These are phyloP conservation scores for Arabidopsis arenosa DNA, from an alignment of 345 rosid genomes.

Conservation along the genomic window DNA sequence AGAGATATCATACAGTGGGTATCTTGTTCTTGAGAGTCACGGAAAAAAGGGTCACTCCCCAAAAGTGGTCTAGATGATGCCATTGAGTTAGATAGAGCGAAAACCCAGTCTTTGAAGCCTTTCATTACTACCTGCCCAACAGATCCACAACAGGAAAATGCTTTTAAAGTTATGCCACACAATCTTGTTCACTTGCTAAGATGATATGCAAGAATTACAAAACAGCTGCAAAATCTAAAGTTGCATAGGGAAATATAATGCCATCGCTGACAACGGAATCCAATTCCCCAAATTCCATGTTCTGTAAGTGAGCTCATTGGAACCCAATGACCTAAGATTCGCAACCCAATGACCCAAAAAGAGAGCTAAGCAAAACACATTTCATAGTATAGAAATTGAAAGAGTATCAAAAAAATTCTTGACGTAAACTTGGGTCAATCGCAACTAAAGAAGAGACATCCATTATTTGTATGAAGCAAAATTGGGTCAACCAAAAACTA, in stretches of 20 bases:
- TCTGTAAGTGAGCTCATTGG: background rate
- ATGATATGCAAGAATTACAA: background rate
- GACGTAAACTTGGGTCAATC: conserved; percentile 17
- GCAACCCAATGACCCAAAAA: background rate
- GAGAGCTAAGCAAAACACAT: conserved; percentile 1
- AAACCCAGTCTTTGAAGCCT: conserved; percentile 81
- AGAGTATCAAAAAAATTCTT: background rate
- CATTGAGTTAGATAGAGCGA: conserved; percentile 61
- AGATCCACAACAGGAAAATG: conserved; percentile 4
- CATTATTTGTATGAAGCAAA: background rate
- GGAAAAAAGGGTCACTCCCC: conserved; percentile 53
- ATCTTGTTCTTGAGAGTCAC: conserved; percentile 47
- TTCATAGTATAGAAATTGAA: background rate
- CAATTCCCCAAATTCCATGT: background rate
- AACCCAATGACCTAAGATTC: conserved; percentile 8
- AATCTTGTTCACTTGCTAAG: background rate
- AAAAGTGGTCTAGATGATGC: conserved; percentile 69
- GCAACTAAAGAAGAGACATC: background rate
- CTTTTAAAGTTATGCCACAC: background rate
- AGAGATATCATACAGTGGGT: conserved; percentile 48
- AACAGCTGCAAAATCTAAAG: background rate
- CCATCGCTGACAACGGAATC: conserved; percentile 17
- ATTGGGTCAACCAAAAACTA: conserved; percentile 8
- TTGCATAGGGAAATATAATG: background rate
- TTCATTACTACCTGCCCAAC: conserved; percentile 56